Conservation (phyloP, 768 basidiomycete species). For the Mycena albidolilacea region DNA sequence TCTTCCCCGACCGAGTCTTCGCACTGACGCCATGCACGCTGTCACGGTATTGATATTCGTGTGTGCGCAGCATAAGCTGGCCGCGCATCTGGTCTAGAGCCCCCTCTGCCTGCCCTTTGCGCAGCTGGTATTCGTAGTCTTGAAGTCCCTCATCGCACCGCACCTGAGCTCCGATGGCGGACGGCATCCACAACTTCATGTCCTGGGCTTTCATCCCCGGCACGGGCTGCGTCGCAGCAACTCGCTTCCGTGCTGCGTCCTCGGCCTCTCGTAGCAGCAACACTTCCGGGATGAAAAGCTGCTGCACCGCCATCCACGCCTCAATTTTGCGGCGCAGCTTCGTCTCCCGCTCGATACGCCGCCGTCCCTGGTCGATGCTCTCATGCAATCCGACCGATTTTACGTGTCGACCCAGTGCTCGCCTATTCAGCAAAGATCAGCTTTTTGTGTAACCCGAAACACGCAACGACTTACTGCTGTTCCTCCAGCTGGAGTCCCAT, state of each 20-base stretch:
- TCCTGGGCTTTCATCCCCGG: background rate
- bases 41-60: background rate
- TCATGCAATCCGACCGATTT: slow-evolving; percentile 8
- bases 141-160: background rate
- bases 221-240: background rate
- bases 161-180: slow-evolving; percentile 15
- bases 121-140: background rate
- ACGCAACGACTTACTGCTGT: slow-evolving; percentile 28
- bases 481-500: slow-evolving; percentile 39
- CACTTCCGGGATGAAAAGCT: background rate
- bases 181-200: slow-evolving; percentile 44
- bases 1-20: background rate
- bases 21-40: no score
- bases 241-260: background rate
- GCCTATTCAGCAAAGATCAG: background rate
- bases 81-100: background rate
- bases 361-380: background rate
- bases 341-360: slow-evolving; percentile 7
- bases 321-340: slow-evolving; percentile 20
- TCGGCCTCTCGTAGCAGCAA: background rate
- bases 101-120: background rate
- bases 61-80: background rate
- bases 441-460: background rate
- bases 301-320: slow-evolving; percentile 13
- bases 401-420: background rate